Percentiles rank a stretch among this genome's conserved stretches.
Conservation (phyloP, 169 alveolate species). For the Eimeria sp. region DNA sequence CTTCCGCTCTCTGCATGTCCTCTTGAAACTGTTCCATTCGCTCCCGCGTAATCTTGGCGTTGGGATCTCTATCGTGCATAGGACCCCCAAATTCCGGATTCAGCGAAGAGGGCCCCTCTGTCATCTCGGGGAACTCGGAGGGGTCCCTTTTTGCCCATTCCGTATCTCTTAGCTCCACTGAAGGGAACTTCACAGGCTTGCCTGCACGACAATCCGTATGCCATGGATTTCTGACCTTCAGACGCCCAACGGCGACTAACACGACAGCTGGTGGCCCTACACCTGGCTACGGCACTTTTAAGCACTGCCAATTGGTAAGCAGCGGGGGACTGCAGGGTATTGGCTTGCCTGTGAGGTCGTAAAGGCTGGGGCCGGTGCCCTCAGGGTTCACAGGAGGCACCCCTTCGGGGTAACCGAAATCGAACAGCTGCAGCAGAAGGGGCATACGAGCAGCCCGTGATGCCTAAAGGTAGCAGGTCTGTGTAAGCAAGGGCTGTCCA, state of each 20-base stretch:
- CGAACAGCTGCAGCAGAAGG: slow-evolving; percentile 33
- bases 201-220: not conserved
- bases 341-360: slow-evolving; percentile 30
- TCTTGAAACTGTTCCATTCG: slow-evolving; percentile 36
- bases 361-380: slow-evolving; percentile 48
- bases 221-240: not conserved
- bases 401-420: slow-evolving; percentile 36
- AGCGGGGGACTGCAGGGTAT: not conserved
- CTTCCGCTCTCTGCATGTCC: slow-evolving; percentile 30
- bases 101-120: slow-evolving; percentile 7
- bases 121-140: slow-evolving; percentile 3
- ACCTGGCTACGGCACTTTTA: not conserved
- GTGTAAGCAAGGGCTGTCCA: not conserved
- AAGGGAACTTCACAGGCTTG: slow-evolving; percentile 35
- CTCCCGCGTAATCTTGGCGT: slow-evolving; percentile 15
- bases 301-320: not conserved
- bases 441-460: not conserved
- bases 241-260: not conserved
- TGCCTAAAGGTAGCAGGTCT: not conserved
- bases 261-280: not conserved
- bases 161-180: slow-evolving; percentile 28
- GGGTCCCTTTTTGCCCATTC: slow-evolving; percentile 49
- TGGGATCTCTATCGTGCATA: slow-evolving; percentile 50
- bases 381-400: slow-evolving; percentile 38
- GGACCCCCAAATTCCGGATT: slow-evolving; percentile 54